Evolutionary conservation across 2,329 filamentous ascomycete genomes (phyloP), one percentile per base, ranked within the genome.

Genomic region (Peltaster fructicola): DNA sequence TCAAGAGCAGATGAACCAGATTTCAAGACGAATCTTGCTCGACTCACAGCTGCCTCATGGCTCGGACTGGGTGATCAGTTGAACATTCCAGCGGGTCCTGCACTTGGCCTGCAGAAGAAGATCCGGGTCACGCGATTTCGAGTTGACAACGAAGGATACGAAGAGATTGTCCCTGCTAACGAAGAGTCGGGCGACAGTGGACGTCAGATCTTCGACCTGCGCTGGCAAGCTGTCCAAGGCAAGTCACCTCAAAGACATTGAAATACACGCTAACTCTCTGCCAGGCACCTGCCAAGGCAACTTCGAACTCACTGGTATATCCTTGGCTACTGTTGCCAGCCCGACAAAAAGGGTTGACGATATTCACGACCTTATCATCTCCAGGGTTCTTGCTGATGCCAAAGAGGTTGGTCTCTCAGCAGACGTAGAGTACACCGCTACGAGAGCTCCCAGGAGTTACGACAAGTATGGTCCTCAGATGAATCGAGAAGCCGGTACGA

Each of bases 161-260:
- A 48, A 17, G 38, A 47, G 22, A 43, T 45, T n/a, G 35, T 40
- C 1, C 14, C 19, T 2, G 15, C 11, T 3, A 46, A 51, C 7
- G 48, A 50, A 1, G 47, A 54, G 19, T 51, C 47, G 6, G 50
- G 52, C 15, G 48, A 52, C 15, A 51, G 52, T 0, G 40, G 56
- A 8, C 46, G 55, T 8, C 52, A 57, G 7, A 46, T 51, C 1
- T 61, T 54, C 25, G 57, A 61, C 26, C 39, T 62, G 2, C 48
- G 37, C 14, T 61, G 59, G 45, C 46, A 39, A 3, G 45, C 54
- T 3, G 40, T 44, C 2, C 27, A 25, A 10, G n/a, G n/a, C n/a
- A n/a, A n/a, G n/a, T n/a, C n/a, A n/a, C n/a, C n/a, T n/a, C n/a
- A n/a, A n/a, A n/a, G n/a, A n/a, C n/a, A n/a, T n/a, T n/a, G n/a